Evolutionary conservation across 805 yeast genomes (phyloP), one percentile per base, ranked within the genome.

Genomic region (Komagataella phaffii): DNA sequence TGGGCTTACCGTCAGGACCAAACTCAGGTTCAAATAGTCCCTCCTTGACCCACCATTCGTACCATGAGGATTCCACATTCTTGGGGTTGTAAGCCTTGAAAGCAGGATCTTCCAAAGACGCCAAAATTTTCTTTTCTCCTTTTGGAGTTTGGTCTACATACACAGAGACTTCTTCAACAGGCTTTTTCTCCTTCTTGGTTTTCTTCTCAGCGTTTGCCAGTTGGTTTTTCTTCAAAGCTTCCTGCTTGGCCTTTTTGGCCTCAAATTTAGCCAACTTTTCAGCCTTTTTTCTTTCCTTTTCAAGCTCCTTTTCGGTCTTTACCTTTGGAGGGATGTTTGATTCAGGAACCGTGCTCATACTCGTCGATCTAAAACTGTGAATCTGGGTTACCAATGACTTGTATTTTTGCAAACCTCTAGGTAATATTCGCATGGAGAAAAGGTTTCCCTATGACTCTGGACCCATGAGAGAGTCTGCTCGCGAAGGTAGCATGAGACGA

Each of bases 21-120:
- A 85, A 81, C 64, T 87, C 86, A 17, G 99, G 99, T 69, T 85
- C 83, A 62, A 93, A 93, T 61, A 80, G 81, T 17, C 93, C 95
- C 67, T 87, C 77, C 61, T 85, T 75, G 54, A 79, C 84, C 99
- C 99, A 93, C 98, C 99, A 93, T 17, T 78, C 80, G 70, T 91
- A 91, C 99, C 99, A 93, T 12, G 96, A 87, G 52, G 95, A 84
- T 70, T 93, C 99, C 49, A 93, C 97, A 59, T 83, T 85, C 59
- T 80, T 79, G 40, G 99, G 99, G 61, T 80, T 86, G 69, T 93
- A 93, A 7, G 98, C 91, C 69, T 93, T 90, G 65, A 93, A 80
- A 18, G 97, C 82, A 19, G 96, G 90, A 64, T 90, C 95, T 46
- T 91, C 96, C 51, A 93, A 77, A 43, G 88, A 77, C n/a, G 81